Evolutionary conservation across 768 basidiomycete species (phyloP), one percentile per base, ranked within the genome.

Genomic region (Auriscalpium orientale): DNA sequence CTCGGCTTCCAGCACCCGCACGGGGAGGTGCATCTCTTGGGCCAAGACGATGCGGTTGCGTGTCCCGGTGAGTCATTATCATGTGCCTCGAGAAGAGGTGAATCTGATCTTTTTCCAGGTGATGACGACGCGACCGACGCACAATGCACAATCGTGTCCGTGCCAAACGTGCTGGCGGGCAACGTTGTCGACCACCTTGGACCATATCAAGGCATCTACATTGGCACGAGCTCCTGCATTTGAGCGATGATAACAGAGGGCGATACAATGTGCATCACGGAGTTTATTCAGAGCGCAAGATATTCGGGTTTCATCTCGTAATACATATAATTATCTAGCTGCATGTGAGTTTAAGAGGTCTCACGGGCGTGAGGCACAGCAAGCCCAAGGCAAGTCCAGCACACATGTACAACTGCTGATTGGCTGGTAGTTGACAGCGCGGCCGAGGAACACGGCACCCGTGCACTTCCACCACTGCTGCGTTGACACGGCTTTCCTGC

Each of bases 71-170:
- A 16, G 53, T 48, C 18, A 16, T 44, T 9, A 1, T 4, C 15
- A 11, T 36, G 22, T 34, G 21, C 18, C 11, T 10, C 13, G 45
- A n/a, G 13, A 18, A 3, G 22, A 8, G 16, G 13, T 13, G 53
- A 33, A 21, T 36, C 28, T 18, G 13, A 33, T 33, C 8, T 33
- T 49, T 21, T 2, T 22, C 37, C 16, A 61, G 60, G 58, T 0
- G 68, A 81, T 55, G 84, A 87, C 64, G 78, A 87, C 58, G 73
- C 74, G 7, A 75, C 72, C 11, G 79, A 82, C 54, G 21, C 72
- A 12, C 70, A 78, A 54, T 87, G 86, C 67, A 76, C 76, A 35
- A 79, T 81, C 53, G 61, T 65, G 43, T 73, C 76, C 4, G 84
- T 85, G 13, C 81, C 82, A 1, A 80, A 76, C 61, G 66, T 87